Percentiles rank a stretch among this genome's conserved stretches.
These are phyloP conservation scores for Talaromyces liani DNA, from an alignment of 495 filamentous ascomycete species.

Conservation along the genomic window DNA sequence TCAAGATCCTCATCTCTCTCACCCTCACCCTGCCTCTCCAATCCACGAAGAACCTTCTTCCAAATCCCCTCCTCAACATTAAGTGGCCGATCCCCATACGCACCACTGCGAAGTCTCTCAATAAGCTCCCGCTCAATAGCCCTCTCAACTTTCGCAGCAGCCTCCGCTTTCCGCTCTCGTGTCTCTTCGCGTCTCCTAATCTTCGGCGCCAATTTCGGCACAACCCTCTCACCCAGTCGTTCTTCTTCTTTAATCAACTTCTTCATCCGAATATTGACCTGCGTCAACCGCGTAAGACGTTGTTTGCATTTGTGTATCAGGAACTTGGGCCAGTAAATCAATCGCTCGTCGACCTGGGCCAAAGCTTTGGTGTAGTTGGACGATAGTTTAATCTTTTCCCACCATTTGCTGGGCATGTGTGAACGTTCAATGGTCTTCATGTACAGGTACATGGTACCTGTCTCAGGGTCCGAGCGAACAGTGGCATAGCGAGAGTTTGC, in stretches of 20 bases:
- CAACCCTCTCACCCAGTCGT: constrained; percentile 79
- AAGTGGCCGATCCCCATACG: constrained; percentile 88
- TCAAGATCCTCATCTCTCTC: constrained; percentile 82
- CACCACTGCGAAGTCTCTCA: constrained; percentile 82
- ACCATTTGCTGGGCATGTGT: constrained; percentile 86
- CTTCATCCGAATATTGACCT: constrained; percentile 82
- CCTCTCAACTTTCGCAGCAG: constrained; percentile 90
- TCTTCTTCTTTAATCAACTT: constrained; percentile 82
- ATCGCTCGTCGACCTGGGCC: constrained; percentile 75
- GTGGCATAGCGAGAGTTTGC: constrained; percentile 96
- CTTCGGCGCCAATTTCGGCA: constrained; percentile 90
- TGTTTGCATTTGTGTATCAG: constrained; percentile 97
- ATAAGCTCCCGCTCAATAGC: constrained; percentile 95
- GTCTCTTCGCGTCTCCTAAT: constrained; percentile 81
- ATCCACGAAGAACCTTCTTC: constrained; percentile 91
- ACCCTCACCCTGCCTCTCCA: constrained; percentile 82
- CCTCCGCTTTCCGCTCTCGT: constrained; percentile 86
- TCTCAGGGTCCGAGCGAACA: constrained; percentile 72
- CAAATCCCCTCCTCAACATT: constrained; percentile 92
- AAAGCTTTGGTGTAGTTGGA: constrained; percentile 85
- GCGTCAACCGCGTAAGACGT: constrained; percentile 85
- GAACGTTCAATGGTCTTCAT: constrained; percentile 92
- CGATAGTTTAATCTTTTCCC: constrained; percentile 89
- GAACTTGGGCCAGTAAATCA: constrained; percentile 97
- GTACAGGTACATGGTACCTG: constrained; percentile 86